These are phyloP conservation scores for Coemansia sp. DNA, from an alignment of 192 early-diverging fungal species.

Conservation along the genomic window DNA sequence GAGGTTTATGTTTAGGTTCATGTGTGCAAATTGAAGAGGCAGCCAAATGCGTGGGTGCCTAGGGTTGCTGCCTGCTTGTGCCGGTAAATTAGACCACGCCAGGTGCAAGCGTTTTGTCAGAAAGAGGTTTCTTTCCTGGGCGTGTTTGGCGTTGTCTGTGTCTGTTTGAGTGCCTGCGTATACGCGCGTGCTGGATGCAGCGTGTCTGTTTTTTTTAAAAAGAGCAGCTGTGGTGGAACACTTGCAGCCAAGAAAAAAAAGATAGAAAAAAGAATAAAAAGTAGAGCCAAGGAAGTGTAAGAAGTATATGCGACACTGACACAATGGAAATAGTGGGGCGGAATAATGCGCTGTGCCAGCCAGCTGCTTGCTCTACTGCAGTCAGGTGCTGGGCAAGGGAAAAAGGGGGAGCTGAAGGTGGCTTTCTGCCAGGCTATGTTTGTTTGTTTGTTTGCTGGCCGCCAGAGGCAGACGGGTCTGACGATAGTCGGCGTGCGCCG, in stretches of 20 bases:
- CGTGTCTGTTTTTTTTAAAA: neutral
- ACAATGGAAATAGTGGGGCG: neutral
- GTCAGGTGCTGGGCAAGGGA: neutral
- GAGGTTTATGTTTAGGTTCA: conserved; percentile 29
- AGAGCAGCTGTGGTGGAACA: neutral
- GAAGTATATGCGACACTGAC: neutral
- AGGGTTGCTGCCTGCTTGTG: neutral
- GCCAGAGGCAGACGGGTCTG: neutral
- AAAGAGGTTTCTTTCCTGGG: neutral
- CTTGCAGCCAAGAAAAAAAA: neutral
- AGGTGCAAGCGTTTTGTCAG: neutral
- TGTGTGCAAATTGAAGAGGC: neutral
- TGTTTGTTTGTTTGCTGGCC: neutral
- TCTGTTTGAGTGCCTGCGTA: neutral
- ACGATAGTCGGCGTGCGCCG: too few relatives aligned
- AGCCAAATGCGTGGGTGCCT: neutral
- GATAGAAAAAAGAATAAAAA: neutral
- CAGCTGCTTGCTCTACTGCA: neutral
- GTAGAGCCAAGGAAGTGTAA: neutral
- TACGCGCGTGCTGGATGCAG: neutral
- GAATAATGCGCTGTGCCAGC: neutral
- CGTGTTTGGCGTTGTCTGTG: neutral
- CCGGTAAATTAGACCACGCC: too few relatives aligned
- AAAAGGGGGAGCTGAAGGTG: neutral
- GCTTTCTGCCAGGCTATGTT: neutral